Percentiles rank a stretch among this genome's conserved stretches.
Evolutionary conservation across 2,329 filamentous ascomycete genomes (phyloP).

Genomic region (Orbilia javanica): DNA sequence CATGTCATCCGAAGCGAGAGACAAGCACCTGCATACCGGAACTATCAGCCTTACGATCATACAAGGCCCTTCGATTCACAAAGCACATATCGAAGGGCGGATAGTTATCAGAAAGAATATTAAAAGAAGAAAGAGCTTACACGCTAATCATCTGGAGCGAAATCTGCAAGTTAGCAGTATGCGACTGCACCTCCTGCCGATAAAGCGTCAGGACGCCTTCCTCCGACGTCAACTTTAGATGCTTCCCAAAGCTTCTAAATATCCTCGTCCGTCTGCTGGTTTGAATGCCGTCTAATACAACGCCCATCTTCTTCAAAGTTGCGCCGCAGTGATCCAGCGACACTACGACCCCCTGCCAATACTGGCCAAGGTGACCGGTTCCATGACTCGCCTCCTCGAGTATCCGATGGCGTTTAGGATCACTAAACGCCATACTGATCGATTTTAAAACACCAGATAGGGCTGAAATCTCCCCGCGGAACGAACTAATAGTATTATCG

Average conservation of each 20-base stretch:
- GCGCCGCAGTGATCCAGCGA: slow-evolving; percentile 41
- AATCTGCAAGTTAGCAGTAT: slow-evolving; percentile 55
- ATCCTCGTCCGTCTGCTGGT: slow-evolving; percentile 50
- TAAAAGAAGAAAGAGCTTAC: slow-evolving; percentile 25
- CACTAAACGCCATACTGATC: slow-evolving; percentile 46
- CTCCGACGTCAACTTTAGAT: slow-evolving; percentile 50
- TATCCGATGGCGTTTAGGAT: slow-evolving; percentile 37
- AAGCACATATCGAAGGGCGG: background rate
- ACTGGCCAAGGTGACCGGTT: slow-evolving; percentile 53
- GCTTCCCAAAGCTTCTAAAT: slow-evolving; percentile 56
- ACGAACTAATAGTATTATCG: slow-evolving; percentile 53
- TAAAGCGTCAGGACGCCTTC: slow-evolving; percentile 55
- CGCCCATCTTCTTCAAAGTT: slow-evolving; percentile 48
- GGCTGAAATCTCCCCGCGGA: slow-evolving; percentile 51
- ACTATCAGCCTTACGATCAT: slow-evolving; percentile 34
- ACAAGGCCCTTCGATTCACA: too few relatives aligned
- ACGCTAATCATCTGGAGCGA: slow-evolving; percentile 56
- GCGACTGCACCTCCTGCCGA: slow-evolving; percentile 55
- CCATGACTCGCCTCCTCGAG: slow-evolving; percentile 47
- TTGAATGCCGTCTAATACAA: slow-evolving; percentile 37
- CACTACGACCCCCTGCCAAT: slow-evolving; percentile 54
- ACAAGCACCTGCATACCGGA: slow-evolving; percentile 39
- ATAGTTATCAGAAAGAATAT: background rate
- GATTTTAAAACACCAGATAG: slow-evolving; percentile 41
- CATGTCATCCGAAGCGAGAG: slow-evolving; percentile 53